phyloP scores from a whole-genome alignment of 441 rosid species.

The Adansonia rubrostipa region DNA sequence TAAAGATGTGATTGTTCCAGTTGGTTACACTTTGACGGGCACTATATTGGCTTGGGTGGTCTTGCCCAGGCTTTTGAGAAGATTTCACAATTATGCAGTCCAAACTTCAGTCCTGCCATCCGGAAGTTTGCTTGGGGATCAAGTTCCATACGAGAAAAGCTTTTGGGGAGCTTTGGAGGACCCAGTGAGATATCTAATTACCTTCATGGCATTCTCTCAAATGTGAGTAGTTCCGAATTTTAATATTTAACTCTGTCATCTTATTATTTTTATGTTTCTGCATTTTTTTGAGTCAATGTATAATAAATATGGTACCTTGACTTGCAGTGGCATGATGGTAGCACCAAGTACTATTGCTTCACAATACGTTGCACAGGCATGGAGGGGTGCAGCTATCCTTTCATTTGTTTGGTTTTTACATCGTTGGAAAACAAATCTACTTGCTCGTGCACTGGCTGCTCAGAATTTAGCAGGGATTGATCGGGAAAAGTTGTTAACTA shows the following conservation, averaged over 20 bases:
- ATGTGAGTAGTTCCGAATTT: slow-evolving; percentile 51
- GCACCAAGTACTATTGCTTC: slow-evolving; percentile 84
- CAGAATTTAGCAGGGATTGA: slow-evolving; percentile 53
- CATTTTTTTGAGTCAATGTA: not conserved
- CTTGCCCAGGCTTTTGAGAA: slow-evolving; percentile 77
- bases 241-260: not conserved
- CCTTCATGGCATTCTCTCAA: slow-evolving; percentile 82
- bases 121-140: slow-evolving; percentile 40
- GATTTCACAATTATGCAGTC: slow-evolving; percentile 62
- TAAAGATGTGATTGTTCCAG: slow-evolving; percentile 62
- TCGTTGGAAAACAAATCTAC: slow-evolving; percentile 81
- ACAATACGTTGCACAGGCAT: slow-evolving; percentile 62
- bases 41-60: slow-evolving; percentile 82
- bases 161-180: slow-evolving; percentile 92
- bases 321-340: slow-evolving; percentile 72
- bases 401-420: slow-evolving; percentile 86
- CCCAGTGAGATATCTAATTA: slow-evolving; percentile 74
- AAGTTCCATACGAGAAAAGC: slow-evolving; percentile 77
- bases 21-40: slow-evolving; percentile 56
- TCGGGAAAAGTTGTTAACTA: slow-evolving; percentile 64
- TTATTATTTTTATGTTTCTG: not conserved
- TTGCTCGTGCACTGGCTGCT: slow-evolving; percentile 56
- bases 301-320: slow-evolving; percentile 22
- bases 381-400: slow-evolving; percentile 82
- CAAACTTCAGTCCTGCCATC: slow-evolving; percentile 60